phyloP scores from a whole-genome alignment of 768 basidiomycete genomes.

The Hemileccinum rubropunctum region DNA sequence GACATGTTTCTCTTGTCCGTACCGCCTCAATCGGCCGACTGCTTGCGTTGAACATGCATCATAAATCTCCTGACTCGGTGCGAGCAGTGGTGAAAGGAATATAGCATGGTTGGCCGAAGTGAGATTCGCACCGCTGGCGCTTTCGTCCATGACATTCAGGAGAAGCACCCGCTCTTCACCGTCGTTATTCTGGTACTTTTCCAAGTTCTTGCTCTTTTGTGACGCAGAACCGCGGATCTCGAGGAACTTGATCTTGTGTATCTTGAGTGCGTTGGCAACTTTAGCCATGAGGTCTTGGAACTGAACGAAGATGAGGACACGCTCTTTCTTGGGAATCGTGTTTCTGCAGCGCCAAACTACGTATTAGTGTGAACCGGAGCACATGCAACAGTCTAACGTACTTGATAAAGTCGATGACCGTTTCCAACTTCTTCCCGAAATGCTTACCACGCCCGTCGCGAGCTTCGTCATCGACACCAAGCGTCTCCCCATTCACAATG shows the following conservation, averaged over 20 bases:
- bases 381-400: slow-evolving; percentile 31
- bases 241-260: slow-evolving; percentile 70
- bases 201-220: slow-evolving; percentile 76
- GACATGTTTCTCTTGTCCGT: slow-evolving; percentile 79
- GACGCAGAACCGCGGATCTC: slow-evolving; percentile 80
- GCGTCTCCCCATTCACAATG: slow-evolving; percentile 73
- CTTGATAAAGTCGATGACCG: slow-evolving; percentile 74
- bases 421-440: slow-evolving; percentile 81
- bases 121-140: slow-evolving; percentile 90
- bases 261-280: slow-evolving; percentile 76
- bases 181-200: slow-evolving; percentile 81
- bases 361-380: neutral
- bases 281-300: slow-evolving; percentile 93
- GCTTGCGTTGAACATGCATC: slow-evolving; percentile 82
- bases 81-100: slow-evolving; percentile 89
- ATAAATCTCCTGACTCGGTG: slow-evolving; percentile 79
- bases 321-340: slow-evolving; percentile 68
- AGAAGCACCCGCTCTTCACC: slow-evolving; percentile 78
- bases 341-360: slow-evolving; percentile 41
- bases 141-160: slow-evolving; percentile 92
- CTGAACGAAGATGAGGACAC: slow-evolving; percentile 92
- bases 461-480: slow-evolving; percentile 76
- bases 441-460: slow-evolving; percentile 73
- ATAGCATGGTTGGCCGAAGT: slow-evolving; percentile 94
- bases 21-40: slow-evolving; percentile 79